These are phyloP conservation scores for Carex pumila DNA, from an alignment of 176 grass and related monocot species.

Conservation along the genomic window DNA sequence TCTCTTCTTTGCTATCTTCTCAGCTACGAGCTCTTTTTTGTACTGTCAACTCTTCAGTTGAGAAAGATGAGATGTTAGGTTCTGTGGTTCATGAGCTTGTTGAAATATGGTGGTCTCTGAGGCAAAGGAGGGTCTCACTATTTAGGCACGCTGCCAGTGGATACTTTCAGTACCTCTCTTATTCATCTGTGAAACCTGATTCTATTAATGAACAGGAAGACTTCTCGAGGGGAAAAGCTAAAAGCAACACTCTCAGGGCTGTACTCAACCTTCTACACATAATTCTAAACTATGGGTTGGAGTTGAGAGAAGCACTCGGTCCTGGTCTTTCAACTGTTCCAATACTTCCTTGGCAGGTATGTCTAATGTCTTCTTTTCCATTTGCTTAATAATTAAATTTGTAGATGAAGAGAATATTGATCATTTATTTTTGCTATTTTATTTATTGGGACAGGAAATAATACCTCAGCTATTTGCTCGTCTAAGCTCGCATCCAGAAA, in stretches of 20 bases:
- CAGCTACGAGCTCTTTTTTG: slow-evolving; percentile 57
- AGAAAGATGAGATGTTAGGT: slow-evolving; percentile 32
- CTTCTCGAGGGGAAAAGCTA: slow-evolving; percentile 52
- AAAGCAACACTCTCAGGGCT: slow-evolving; percentile 57
- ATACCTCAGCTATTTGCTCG: slow-evolving; percentile 96
- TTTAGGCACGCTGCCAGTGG: slow-evolving; percentile 80
- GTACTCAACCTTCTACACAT: slow-evolving; percentile 82
- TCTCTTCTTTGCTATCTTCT: slow-evolving; percentile 49
- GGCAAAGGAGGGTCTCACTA: slow-evolving; percentile 72
- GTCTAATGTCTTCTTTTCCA: not conserved
- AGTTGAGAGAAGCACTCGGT: slow-evolving; percentile 71
- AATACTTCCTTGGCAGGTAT: slow-evolving; percentile 85
- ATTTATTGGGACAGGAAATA: slow-evolving; percentile 62
- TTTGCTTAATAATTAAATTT: not conserved
- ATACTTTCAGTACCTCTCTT: slow-evolving; percentile 81
- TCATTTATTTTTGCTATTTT: not conserved
- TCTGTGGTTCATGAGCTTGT: slow-evolving; percentile 49
- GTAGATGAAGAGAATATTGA: not conserved
- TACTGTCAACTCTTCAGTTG: slow-evolving; percentile 30
- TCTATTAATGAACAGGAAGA: slow-evolving; percentile 32
- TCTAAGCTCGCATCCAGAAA: slow-evolving; percentile 85
- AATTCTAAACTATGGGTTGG: slow-evolving; percentile 81
- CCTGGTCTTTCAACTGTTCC: slow-evolving; percentile 63
- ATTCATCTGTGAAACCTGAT: slow-evolving; percentile 62
- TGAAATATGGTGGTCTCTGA: slow-evolving; percentile 70